These are phyloP conservation scores for Russula griseocarnosa DNA, from an alignment of 768 basidiomycete species.

Conservation along the genomic window DNA sequence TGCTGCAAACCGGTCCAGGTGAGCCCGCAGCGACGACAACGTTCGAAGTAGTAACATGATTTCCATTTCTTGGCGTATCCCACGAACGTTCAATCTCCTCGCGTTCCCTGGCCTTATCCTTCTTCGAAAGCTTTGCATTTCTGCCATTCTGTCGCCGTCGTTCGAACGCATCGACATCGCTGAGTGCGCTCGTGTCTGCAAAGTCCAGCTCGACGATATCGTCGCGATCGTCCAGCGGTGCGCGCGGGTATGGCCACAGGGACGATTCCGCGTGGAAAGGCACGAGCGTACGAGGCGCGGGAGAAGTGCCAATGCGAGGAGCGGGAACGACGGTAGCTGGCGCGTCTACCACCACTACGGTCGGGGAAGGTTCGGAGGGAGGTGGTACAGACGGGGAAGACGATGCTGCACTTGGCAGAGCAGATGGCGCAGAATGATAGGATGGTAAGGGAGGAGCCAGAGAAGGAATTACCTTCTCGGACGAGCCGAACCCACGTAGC, in stretches of 20 bases:
- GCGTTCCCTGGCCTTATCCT: constrained; percentile 38
- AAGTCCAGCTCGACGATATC: constrained; percentile 77
- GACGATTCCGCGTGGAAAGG: constrained; percentile 64
- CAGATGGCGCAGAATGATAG: constrained; percentile 20
- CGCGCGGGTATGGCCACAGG: constrained; percentile 65
- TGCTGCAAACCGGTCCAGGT: background rate
- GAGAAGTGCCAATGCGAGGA: constrained; percentile 5
- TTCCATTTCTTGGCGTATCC: constrained; percentile 45
- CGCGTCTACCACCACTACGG: background rate
- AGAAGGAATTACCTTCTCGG: constrained; percentile 14
- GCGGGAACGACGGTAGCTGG: constrained; percentile 1
- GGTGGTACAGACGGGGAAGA: constrained; percentile 6
- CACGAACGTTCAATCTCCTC: constrained; percentile 56
- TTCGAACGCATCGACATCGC: constrained; percentile 58
- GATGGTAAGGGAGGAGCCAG: constrained; percentile 11
- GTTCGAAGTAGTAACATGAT: background rate
- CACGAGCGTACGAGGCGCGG: constrained; percentile 38
- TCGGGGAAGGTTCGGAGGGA: constrained; percentile 1
- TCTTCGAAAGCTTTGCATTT: constrained; percentile 34
- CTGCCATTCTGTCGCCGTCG: constrained; percentile 32
- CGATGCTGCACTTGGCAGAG: constrained; percentile 7
- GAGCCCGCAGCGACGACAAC: background rate
- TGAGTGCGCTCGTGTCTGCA: constrained; percentile 65
- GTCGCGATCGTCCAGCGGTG: constrained; percentile 44
- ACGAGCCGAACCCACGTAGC: constrained; percentile 21